A percentile compares a stretch with the other conserved stretches of the same genome.
phyloP scores from a whole-genome alignment of 2,329 filamentous ascomycete genomes.

The Pseudonectria buxi region DNA sequence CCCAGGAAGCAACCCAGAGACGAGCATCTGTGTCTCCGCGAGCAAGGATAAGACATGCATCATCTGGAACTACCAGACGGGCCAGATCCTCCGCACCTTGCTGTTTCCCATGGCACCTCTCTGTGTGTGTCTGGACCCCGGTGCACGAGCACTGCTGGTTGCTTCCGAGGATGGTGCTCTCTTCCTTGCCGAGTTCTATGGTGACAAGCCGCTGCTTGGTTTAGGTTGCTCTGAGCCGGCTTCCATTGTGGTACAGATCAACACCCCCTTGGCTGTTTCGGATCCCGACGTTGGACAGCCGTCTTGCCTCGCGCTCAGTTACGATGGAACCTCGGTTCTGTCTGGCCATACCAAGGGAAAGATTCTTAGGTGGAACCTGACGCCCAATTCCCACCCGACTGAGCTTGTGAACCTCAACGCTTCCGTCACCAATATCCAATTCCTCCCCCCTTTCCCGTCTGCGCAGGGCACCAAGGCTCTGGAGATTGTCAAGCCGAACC shows the following conservation, averaged over 20 bases:
- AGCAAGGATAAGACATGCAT: constrained; percentile 84
- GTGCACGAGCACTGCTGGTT: constrained; percentile 73
- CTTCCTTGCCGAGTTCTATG: constrained; percentile 69
- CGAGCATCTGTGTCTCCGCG: constrained; percentile 76
- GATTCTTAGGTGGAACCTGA: constrained; percentile 73
- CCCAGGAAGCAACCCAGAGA: constrained; percentile 59
- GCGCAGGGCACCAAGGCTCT: constrained; percentile 41
- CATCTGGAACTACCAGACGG: constrained; percentile 85
- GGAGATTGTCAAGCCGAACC: constrained; percentile 73
- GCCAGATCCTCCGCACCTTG: constrained; percentile 70
- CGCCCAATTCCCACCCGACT: constrained; percentile 59
- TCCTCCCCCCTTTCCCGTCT: constrained; percentile 54
- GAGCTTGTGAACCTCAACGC: constrained; percentile 68
- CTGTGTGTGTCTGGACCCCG: constrained; percentile 72
- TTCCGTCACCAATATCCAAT: constrained; percentile 74
- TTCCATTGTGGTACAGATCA: constrained; percentile 51
- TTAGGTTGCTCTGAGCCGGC: constrained; percentile 44
- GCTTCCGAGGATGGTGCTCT: constrained; percentile 75
- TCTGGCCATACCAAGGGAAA: constrained; percentile 78
- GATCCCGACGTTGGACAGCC: constrained; percentile 58
- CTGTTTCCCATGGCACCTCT: constrained; percentile 68
- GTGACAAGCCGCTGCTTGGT: constrained; percentile 48
- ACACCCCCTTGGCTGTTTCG: constrained; percentile 47
- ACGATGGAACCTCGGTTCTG: constrained; percentile 73
- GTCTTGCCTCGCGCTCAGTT: constrained; percentile 65